Evolutionary conservation across 1,284 basidiomycete species (phyloP).

Genomic region (Laetiporus sulphureus): DNA sequence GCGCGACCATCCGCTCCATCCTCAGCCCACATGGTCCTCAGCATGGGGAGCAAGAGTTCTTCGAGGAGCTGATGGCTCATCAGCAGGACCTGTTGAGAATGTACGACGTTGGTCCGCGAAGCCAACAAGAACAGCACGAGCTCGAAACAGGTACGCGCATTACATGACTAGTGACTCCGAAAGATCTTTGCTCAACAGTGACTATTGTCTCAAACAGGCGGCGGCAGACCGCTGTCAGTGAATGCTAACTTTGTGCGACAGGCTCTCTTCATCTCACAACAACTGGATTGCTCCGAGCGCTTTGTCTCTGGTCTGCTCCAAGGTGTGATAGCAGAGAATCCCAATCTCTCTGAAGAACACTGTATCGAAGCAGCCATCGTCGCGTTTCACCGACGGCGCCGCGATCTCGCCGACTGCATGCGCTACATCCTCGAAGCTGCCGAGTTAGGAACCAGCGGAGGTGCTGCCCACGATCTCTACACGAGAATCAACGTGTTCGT

Average conservation of each 20-base stretch:
- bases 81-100: conserved; percentile 53
- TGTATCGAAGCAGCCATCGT: conserved; percentile 60
- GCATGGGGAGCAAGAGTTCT: conserved; percentile 65
- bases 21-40: conserved; percentile 33
- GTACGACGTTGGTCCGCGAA: conserved; percentile 58
- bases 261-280: conserved; percentile 66
- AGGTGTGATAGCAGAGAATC: conserved; percentile 52
- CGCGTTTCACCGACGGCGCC: conserved; percentile 60
- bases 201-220: too few species aligned
- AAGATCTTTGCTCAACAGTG: background rate
- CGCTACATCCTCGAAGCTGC: conserved; percentile 43
- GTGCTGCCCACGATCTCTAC: conserved; percentile 36
- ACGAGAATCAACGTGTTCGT: conserved; percentile 48
- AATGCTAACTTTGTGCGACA: conserved; percentile 74
- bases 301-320: conserved; percentile 67
- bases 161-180: background rate
- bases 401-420: conserved; percentile 62
- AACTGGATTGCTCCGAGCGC: conserved; percentile 73
- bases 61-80: conserved; percentile 64
- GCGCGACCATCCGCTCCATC: conserved; percentile 33
- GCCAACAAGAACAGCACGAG: conserved; percentile 58
- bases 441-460: conserved; percentile 31
- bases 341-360: conserved; percentile 49
- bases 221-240: conserved; percentile 55
- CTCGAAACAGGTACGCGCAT: conserved; percentile 64